Conservation (phyloP, 2,329 filamentous ascomycete genomes). For the Pyrenophora seminiperda region DNA sequence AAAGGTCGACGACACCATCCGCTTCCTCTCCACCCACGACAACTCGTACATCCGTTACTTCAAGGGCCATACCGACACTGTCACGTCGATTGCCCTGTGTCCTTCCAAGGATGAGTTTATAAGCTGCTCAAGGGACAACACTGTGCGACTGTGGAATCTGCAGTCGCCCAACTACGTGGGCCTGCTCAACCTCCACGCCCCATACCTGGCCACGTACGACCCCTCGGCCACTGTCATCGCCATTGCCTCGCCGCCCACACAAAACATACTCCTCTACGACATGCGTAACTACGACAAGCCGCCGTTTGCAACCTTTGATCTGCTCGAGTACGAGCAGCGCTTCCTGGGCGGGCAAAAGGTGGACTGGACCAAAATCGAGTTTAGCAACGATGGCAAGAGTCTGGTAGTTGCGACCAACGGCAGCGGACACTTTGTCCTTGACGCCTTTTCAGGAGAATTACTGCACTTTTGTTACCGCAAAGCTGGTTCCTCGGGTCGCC, state of each 20-base stretch:
- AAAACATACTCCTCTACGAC: conserved; percentile 86
- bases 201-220: conserved; percentile 86
- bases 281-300: conserved; percentile 90
- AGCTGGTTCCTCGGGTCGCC: conserved; percentile 51
- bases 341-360: conserved; percentile 53
- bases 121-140: conserved; percentile 88
- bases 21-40: conserved; percentile 89
- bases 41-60: conserved; percentile 98
- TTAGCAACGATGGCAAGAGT: conserved; percentile 92
- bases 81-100: conserved; percentile 82
- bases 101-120: conserved; percentile 90
- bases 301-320: conserved; percentile 84
- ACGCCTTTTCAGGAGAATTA: conserved; percentile 83
- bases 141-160: conserved; percentile 88
- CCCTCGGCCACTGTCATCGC: conserved; percentile 92
- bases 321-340: conserved; percentile 66
- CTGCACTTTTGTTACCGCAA: conserved; percentile 70
- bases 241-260: conserved; percentile 79
- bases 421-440: conserved; percentile 86
- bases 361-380: conserved; percentile 90
- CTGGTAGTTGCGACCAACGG: conserved; percentile 84
- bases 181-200: conserved; percentile 76
- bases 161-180: conserved; percentile 80
- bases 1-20: conserved; percentile 88
- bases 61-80: conserved; percentile 81